phyloP scores from a whole-genome alignment of 371 early-diverging fungal species.

The Blakeslea trispora region DNA sequence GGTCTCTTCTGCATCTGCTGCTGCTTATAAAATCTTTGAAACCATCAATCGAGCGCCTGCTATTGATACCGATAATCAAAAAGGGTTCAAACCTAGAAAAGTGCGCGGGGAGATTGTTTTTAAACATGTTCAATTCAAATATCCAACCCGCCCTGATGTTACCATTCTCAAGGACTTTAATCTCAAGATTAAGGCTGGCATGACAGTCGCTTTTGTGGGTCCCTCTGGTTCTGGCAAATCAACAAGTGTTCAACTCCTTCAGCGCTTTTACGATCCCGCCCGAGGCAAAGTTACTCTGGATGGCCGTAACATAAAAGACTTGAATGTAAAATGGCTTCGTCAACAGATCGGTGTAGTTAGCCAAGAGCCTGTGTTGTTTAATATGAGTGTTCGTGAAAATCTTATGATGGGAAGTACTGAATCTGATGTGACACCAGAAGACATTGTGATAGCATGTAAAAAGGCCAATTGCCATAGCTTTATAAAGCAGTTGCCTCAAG shows the following conservation, averaged over 20 bases:
- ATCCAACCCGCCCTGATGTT: slow-evolving; percentile 64
- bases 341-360: slow-evolving; percentile 66
- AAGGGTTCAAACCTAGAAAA: slow-evolving; percentile 33
- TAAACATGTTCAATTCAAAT: slow-evolving; percentile 64
- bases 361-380: slow-evolving; percentile 78
- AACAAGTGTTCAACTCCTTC: slow-evolving; percentile 61
- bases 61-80: slow-evolving; percentile 57
- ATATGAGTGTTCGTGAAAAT: slow-evolving; percentile 72
- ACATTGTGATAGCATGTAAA: slow-evolving; percentile 62
- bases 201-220: slow-evolving; percentile 68
- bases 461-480: slow-evolving; percentile 74
- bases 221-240: slow-evolving; percentile 72
- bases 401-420: slow-evolving; percentile 58
- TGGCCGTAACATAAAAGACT: slow-evolving; percentile 44
- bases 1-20: slow-evolving; percentile 64
- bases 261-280: slow-evolving; percentile 67
- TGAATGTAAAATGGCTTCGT: slow-evolving; percentile 62
- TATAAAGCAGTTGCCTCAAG: slow-evolving; percentile 64
- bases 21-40: slow-evolving; percentile 68
- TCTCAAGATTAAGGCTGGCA: slow-evolving; percentile 61
- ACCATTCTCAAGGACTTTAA: slow-evolving; percentile 55
- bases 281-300: slow-evolving; percentile 60
- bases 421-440: slow-evolving; percentile 46
- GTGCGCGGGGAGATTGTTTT: slow-evolving; percentile 58
- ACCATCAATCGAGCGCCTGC: slow-evolving; percentile 74